phyloP scores from a whole-genome alignment of 2,329 filamentous ascomycete genomes.

The Sclerotinia spermophila region DNA sequence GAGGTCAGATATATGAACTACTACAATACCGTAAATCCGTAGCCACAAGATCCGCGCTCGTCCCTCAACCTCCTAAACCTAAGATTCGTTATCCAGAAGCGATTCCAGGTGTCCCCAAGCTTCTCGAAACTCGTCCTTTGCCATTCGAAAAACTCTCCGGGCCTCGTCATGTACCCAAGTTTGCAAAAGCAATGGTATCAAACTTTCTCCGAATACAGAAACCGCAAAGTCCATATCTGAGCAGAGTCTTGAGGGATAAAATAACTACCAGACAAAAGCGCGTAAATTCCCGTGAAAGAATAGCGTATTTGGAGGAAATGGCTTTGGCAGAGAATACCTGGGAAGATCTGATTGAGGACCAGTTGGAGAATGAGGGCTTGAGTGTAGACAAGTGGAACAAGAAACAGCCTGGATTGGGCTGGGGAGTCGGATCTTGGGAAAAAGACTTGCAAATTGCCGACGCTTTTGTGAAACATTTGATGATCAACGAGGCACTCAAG shows the following conservation, averaged over 20 bases:
- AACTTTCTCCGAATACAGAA: conserved; percentile 66
- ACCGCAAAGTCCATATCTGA: conserved; percentile 59
- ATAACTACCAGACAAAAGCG: conserved; percentile 43
- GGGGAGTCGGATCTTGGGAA: conserved; percentile 16
- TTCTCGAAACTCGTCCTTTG: conserved; percentile 50
- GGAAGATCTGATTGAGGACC: conserved; percentile 38
- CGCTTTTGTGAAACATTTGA: conserved; percentile 27
- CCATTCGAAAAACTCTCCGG: conserved; percentile 49
- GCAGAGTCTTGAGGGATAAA: conserved; percentile 54
- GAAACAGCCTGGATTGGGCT: conserved; percentile 17
- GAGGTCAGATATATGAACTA: conserved; percentile 35
- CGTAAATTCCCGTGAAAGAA: conserved; percentile 39
- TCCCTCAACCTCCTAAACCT: conserved; percentile 16
- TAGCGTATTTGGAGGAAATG: conserved; percentile 41
- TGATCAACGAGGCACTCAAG: conserved; percentile 33
- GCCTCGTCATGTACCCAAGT: conserved; percentile 54
- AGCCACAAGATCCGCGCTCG: conserved; percentile 9
- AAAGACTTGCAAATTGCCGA: not conserved
- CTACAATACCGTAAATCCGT: conserved; percentile 31
- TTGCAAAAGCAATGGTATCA: conserved; percentile 53
- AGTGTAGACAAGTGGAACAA: conserved; percentile 6
- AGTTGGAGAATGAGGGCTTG: conserved; percentile 15
- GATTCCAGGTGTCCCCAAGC: conserved; percentile 39
- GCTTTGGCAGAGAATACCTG: conserved; percentile 52
- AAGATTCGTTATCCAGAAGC: conserved; percentile 26